phyloP scores from a whole-genome alignment of 106 monocot species.

The Alisma plantagoaquatica region DNA sequence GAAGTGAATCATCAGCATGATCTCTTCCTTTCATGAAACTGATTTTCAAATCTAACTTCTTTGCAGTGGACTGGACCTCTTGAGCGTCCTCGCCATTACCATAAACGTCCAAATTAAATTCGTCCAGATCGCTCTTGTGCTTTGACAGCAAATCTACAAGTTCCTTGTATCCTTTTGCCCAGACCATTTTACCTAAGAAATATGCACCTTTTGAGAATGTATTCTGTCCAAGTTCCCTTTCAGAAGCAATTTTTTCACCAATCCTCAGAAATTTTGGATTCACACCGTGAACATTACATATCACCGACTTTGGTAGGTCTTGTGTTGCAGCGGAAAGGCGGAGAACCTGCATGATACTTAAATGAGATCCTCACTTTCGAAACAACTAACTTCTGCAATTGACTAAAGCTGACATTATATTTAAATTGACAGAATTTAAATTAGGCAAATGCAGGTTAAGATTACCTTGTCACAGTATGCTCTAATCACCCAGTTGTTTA shows the following conservation, averaged over 20 bases:
- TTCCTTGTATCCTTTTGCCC: constrained; percentile 98
- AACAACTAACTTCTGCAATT: neutral
- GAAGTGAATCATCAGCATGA: constrained; percentile 95
- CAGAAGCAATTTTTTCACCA: constrained; percentile 68
- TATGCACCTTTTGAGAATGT: constrained; percentile 93
- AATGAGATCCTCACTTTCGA: neutral
- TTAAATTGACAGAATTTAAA: neutral
- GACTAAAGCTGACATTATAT: neutral
- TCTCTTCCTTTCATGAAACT: constrained; percentile 92
- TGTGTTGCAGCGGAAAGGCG: constrained; percentile 98
- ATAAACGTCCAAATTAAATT: constrained; percentile 75
- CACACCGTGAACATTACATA: constrained; percentile 99
- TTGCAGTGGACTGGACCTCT: constrained; percentile 77
- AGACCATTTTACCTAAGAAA: constrained; percentile 98
- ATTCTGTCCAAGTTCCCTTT: constrained; percentile 50
- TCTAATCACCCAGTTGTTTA: constrained; percentile 81
- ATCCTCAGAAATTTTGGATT: constrained; percentile 90
- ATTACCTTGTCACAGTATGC: constrained; percentile 92
- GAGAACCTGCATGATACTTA: constrained; percentile 55
- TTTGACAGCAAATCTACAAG: constrained; percentile 73
- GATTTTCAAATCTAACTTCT: constrained; percentile 66
- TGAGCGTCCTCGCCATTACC: constrained; percentile 97
- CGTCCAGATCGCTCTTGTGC: constrained; percentile 73
- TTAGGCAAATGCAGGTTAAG: neutral
- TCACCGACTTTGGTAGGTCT: constrained; percentile 77